Conservation (phyloP, 345 rosid species). For the Eucalyptus cloeziana region DNA sequence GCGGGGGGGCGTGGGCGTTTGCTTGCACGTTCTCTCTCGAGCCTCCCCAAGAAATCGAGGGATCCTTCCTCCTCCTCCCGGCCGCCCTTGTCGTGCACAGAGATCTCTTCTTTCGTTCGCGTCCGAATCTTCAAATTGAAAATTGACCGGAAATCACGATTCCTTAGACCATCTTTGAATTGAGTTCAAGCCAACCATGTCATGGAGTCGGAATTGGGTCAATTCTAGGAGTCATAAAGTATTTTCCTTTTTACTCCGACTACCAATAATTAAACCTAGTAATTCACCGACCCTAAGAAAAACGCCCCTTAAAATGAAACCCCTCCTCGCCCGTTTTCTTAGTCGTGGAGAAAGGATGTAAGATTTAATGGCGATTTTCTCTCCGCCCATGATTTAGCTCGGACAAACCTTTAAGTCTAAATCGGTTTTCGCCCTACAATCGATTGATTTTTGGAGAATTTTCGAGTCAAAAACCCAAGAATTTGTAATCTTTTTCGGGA, state of each 20-base stretch:
- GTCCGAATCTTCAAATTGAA: neutral
- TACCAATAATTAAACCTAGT: neutral
- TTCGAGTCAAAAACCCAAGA: neutral
- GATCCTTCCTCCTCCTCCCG: neutral
- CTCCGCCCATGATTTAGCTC: neutral
- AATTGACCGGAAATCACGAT: neutral
- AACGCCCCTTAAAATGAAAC: neutral
- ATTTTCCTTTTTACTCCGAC: neutral
- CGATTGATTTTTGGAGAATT: neutral
- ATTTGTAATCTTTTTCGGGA: neutral
- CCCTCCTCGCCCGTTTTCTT: neutral
- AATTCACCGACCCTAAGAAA: neutral
- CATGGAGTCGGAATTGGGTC: neutral
- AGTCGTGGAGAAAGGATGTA: neutral
- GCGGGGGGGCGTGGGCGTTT: neutral
- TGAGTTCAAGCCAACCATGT: neutral
- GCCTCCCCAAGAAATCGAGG: rapidly evolving
- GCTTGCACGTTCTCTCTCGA: neutral
- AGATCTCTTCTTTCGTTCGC: neutral
- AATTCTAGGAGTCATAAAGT: neutral
- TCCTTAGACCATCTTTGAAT: neutral
- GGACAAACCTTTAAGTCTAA: too few species aligned
- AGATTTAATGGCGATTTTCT: neutral
- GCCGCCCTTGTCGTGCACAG: neutral
- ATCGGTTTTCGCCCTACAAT: neutral